Evolutionary conservation across 2,329 filamentous ascomycete species (phyloP).

Genomic region (Trichoderma sp.): DNA sequence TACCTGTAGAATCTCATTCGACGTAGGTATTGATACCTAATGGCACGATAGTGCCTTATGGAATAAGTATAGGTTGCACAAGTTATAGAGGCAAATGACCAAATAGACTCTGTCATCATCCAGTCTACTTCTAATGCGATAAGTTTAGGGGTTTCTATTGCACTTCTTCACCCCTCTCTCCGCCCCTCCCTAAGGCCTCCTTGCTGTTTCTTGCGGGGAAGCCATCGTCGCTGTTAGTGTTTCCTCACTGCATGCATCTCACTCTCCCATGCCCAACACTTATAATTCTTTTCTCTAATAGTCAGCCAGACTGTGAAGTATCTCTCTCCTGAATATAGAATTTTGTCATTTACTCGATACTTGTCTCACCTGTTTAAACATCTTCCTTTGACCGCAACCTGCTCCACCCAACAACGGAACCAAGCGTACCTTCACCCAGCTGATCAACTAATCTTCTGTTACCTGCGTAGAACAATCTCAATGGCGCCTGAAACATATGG

Average conservation of each 20-base stretch:
- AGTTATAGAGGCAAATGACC: too few species aligned
- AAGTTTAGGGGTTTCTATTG: neutral
- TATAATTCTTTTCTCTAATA: too few species aligned
- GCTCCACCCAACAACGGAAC: neutral
- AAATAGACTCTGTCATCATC: too few species aligned
- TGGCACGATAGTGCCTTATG: neutral
- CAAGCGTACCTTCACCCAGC: neutral
- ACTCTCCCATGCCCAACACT: neutral
- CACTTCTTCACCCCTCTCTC: neutral
- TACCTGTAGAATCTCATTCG: neutral
- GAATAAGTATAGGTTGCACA: neutral
- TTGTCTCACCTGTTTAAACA: neutral
- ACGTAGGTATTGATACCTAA: slow-evolving; percentile 7
- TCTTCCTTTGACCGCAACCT: neutral
- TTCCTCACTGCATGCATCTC: neutral
- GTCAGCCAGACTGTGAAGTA: neutral
- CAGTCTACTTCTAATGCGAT: neutral
- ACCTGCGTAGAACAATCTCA: neutral
- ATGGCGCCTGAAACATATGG: slow-evolving; percentile 36
- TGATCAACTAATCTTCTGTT: neutral
- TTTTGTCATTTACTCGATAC: neutral
- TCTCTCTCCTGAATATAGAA: neutral
- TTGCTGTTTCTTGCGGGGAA: slow-evolving; percentile 10
- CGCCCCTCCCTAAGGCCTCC: neutral
- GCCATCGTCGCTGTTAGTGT: neutral